Percentiles rank a stretch among this genome's conserved stretches.
Evolutionary conservation across 164 flowering plant genomes (phyloP).

Genomic region (Houttuynia cordata): DNA sequence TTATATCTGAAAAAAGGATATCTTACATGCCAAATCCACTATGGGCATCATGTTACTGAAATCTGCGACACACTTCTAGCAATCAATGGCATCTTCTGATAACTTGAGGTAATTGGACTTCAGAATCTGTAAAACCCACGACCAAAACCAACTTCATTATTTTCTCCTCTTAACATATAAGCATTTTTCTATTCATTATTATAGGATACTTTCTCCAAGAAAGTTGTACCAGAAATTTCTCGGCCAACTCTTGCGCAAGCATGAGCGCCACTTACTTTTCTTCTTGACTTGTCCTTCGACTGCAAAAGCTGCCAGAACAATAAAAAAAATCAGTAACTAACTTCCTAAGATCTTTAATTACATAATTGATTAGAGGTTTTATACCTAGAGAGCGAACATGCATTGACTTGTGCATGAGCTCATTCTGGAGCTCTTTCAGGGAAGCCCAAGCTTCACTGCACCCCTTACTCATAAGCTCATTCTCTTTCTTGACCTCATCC

Average conservation of each 20-base stretch:
- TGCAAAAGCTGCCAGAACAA: conserved; percentile 58
- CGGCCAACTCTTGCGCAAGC: conserved; percentile 51
- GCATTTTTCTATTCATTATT: too few relatives aligned
- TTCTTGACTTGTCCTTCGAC: conserved; percentile 97
- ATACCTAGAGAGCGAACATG: conserved; percentile 95
- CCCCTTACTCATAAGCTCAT: conserved; percentile 56
- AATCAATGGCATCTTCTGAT: conserved; percentile 50
- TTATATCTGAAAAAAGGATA: too few relatives aligned
- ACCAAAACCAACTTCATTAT: too few relatives aligned
- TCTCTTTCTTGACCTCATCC: conserved; percentile 46
- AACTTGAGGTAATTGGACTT: conserved; percentile 63
- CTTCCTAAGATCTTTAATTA: neutral
- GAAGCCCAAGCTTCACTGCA: conserved; percentile 73
- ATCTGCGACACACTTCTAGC: conserved; percentile 36
- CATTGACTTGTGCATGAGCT: conserved; percentile 99
- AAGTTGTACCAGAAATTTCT: conserved; percentile 56
- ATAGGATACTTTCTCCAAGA: neutral
- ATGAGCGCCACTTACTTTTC: conserved; percentile 76
- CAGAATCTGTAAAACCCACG: conserved; percentile 39
- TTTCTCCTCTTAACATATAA: neutral
- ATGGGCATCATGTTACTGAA: conserved; percentile 29
- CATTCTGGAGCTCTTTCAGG: conserved; percentile 70
- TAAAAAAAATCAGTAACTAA: neutral
- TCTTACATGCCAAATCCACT: conserved; percentile 47
- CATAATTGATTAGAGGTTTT: neutral